Conservation (phyloP, 345 rosid genomes). For the Salix exigua region DNA sequence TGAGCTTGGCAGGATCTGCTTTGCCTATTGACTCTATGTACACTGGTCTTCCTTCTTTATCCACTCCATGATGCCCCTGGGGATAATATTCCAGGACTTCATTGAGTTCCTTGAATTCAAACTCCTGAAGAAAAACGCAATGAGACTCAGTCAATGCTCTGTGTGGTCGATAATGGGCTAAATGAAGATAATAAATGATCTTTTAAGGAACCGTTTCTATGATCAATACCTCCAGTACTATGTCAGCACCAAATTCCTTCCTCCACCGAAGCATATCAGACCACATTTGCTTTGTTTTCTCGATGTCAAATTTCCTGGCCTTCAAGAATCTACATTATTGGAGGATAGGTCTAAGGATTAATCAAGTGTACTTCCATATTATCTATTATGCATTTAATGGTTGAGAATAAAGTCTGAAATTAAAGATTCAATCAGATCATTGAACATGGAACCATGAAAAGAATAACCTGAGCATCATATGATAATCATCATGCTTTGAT, state of each 20-base stretch:
- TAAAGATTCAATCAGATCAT: not conserved
- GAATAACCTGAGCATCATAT: constrained; percentile 72
- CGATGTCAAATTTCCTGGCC: constrained; percentile 89
- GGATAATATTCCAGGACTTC: constrained; percentile 76
- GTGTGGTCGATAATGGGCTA: not conserved
- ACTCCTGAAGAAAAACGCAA: constrained; percentile 44
- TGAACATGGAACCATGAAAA: not conserved
- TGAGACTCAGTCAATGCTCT: not conserved
- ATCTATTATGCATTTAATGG: not conserved
- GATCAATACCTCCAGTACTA: constrained; percentile 54
- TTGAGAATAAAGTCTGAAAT: not conserved
- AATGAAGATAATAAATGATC: not conserved
- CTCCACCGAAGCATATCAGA: constrained; percentile 88
- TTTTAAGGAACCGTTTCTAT: not conserved
- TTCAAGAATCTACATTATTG: constrained; percentile 60
- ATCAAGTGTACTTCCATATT: not conserved
- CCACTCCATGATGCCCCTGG: constrained; percentile 94
- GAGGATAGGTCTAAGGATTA: constrained; percentile 8
- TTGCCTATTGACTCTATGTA: constrained; percentile 84
- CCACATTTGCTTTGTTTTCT: constrained; percentile 95
- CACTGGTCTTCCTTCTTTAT: constrained; percentile 88
- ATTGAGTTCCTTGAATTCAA: constrained; percentile 62
- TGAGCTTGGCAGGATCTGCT: constrained; percentile 77
- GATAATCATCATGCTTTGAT: constrained; percentile 78
- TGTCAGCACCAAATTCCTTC: constrained; percentile 76